These are phyloP conservation scores for Tricholoma flavovirens DNA, from an alignment of 768 basidiomycete species.

Conservation along the genomic window DNA sequence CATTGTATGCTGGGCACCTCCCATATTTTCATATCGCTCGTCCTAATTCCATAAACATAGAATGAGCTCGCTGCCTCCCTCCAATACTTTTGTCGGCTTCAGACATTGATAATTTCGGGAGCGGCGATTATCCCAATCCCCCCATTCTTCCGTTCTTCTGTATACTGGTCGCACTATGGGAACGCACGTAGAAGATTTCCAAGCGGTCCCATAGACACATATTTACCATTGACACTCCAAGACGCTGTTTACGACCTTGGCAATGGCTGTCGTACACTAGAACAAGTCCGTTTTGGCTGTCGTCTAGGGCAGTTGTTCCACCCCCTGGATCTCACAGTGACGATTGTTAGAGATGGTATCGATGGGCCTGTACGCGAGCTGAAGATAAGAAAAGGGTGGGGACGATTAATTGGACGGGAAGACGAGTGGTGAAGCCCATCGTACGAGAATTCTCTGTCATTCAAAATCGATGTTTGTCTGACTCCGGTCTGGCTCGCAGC, in stretches of 20 bases:
- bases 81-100: background rate
- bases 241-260: conserved; percentile 1
- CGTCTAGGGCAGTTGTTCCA: background rate
- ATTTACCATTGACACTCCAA: background rate
- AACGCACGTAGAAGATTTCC: too few species aligned
- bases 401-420: conserved; percentile 5
- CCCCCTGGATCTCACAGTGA: background rate
- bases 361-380: conserved; percentile 4
- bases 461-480: too few species aligned
- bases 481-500: too few species aligned
- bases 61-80: background rate
- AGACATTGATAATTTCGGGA: background rate
- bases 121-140: background rate
- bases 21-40: background rate
- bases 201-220: background rate
- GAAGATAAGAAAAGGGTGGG: conserved; percentile 4
- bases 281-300: background rate
- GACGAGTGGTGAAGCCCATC: conserved; percentile 1
- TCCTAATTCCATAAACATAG: background rate
- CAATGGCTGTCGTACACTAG: conserved; percentile 6
- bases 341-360: conserved; percentile 2
- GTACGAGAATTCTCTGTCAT: too few species aligned
- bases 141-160: conserved; percentile 3
- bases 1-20: conserved; percentile 1
- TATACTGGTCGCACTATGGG: background rate